phyloP scores from a whole-genome alignment of 2,329 filamentous ascomycete genomes.

The Rutstroemia sp. region DNA sequence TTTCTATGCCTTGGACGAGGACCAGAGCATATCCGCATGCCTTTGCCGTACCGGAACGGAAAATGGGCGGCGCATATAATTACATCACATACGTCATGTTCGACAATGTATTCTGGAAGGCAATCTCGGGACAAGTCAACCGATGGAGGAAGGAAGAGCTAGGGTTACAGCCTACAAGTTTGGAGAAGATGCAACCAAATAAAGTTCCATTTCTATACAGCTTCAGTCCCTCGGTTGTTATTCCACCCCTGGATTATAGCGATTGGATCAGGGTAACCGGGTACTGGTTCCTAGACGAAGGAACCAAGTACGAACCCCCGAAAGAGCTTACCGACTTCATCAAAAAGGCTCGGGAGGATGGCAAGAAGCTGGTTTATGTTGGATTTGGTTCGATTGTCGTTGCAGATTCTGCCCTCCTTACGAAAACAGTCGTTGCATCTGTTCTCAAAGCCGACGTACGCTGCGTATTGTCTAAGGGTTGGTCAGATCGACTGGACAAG shows the following conservation, averaged over 20 bases:
- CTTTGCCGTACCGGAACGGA: constrained; percentile 85
- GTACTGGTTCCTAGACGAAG: constrained; percentile 94
- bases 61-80: constrained; percentile 93
- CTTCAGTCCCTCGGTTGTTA: constrained; percentile 90
- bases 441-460: constrained; percentile 87
- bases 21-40: constrained; percentile 95
- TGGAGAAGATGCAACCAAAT: constrained; percentile 91
- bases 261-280: constrained; percentile 97
- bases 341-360: constrained; percentile 67
- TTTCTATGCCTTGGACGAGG: constrained; percentile 98
- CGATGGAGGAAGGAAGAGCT: constrained; percentile 80
- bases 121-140: constrained; percentile 86
- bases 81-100: constrained; percentile 94
- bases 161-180: constrained; percentile 67
- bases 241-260: constrained; percentile 87
- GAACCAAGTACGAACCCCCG: constrained; percentile 61
- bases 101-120: constrained; percentile 94
- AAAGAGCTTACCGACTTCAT: constrained; percentile 75
- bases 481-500: constrained; percentile 75
- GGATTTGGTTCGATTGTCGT: constrained; percentile 97
- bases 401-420: constrained; percentile 79
- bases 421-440: constrained; percentile 85
- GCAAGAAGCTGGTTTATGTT: constrained; percentile 91
- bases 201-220: constrained; percentile 99
- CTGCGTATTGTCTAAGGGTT: constrained; percentile 92